phyloP scores from a whole-genome alignment of 2,329 filamentous ascomycete species.

The Diaporthe caulivora region DNA sequence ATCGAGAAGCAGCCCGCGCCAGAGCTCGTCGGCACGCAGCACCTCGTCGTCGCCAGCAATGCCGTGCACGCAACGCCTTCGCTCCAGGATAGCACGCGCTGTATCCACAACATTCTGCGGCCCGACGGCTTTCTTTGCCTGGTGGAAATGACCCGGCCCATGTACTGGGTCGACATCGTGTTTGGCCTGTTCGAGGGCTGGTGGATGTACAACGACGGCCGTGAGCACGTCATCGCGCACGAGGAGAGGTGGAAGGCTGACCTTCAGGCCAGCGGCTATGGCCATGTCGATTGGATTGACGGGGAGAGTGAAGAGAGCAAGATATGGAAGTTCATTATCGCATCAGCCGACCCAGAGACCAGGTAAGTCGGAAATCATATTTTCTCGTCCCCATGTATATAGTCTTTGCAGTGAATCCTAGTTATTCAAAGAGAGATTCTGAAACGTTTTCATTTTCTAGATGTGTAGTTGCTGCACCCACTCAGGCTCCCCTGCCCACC shows the following conservation, averaged over 20 bases:
- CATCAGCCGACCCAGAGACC: slow-evolving; percentile 26
- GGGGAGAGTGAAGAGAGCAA: slow-evolving; percentile 44
- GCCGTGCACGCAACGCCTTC: slow-evolving; percentile 50
- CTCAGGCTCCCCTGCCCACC: neutral
- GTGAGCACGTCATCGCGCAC: slow-evolving; percentile 41
- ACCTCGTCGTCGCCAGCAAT: slow-evolving; percentile 51
- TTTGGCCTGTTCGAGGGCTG: slow-evolving; percentile 54
- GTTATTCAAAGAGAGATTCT: neutral
- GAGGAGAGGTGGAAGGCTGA: slow-evolving; percentile 44
- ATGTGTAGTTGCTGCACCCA: neutral
- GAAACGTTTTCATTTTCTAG: neutral
- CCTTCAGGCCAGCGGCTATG: slow-evolving; percentile 46
- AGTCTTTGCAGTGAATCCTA: neutral
- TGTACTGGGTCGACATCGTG: slow-evolving; percentile 50
- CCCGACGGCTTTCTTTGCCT: slow-evolving; percentile 51
- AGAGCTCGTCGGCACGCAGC: slow-evolving; percentile 44
- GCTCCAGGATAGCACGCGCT: slow-evolving; percentile 40
- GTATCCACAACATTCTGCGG: slow-evolving; percentile 45
- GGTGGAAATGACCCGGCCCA: slow-evolving; percentile 49
- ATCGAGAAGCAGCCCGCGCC: slow-evolving; percentile 44
- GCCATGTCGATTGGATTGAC: slow-evolving; percentile 48
- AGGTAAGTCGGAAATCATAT: neutral
- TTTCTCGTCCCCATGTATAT: neutral
- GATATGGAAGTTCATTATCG: slow-evolving; percentile 48
- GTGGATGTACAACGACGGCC: slow-evolving; percentile 53